Conservation (phyloP, 2,329 filamentous ascomycete genomes). For the Aspergillus nomiae region DNA sequence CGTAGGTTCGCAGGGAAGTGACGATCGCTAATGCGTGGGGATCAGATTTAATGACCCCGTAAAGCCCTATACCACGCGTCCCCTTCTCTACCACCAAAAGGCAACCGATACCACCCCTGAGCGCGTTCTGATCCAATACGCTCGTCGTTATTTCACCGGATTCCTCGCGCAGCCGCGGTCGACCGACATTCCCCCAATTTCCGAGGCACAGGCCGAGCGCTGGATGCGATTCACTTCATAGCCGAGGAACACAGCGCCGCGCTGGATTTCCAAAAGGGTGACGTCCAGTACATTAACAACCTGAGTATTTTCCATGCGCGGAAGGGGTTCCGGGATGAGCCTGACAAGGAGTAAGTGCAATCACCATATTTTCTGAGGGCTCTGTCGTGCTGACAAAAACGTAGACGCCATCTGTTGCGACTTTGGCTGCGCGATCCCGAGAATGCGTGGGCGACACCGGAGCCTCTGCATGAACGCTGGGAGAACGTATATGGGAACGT, state of each 20-base stretch:
- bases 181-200: slow-evolving; percentile 49
- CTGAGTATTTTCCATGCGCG: slow-evolving; percentile 55
- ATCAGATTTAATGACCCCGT: slow-evolving; percentile 54
- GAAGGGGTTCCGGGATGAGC: slow-evolving; percentile 47
- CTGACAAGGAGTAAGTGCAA: slow-evolving; percentile 39
- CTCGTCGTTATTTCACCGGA: slow-evolving; percentile 59
- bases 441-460: slow-evolving; percentile 48
- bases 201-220: slow-evolving; percentile 56
- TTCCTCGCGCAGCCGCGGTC: slow-evolving; percentile 48
- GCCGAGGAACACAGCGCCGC: slow-evolving; percentile 47
- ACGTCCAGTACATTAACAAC: slow-evolving; percentile 57
- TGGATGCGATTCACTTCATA: slow-evolving; percentile 55
- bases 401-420: slow-evolving; percentile 48
- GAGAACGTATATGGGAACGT: slow-evolving; percentile 45
- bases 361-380: background rate
- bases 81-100: slow-evolving; percentile 54
- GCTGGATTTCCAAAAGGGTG: slow-evolving; percentile 51
- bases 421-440: slow-evolving; percentile 53
- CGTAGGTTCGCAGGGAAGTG: background rate
- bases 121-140: slow-evolving; percentile 62
- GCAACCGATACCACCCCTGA: slow-evolving; percentile 50
- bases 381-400: background rate
- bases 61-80: slow-evolving; percentile 46
- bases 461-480: slow-evolving; percentile 40
- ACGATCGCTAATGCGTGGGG: background rate